These are phyloP conservation scores for Ceratocystis papillata DNA, from an alignment of 2,329 filamentous ascomycete genomes.

Conservation along the genomic window DNA sequence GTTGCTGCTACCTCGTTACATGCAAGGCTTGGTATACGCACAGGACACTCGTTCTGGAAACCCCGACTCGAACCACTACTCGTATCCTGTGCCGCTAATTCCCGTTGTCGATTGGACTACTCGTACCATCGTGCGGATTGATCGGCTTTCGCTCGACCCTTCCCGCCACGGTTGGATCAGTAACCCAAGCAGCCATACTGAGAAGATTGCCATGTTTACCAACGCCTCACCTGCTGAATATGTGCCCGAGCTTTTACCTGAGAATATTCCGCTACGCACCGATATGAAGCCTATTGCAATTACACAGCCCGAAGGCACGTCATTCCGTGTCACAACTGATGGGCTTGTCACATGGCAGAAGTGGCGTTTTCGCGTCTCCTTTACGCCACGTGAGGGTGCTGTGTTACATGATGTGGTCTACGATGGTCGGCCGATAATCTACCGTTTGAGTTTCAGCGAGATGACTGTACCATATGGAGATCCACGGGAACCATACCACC, in stretches of 20 bases:
- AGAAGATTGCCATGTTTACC: constrained; percentile 39
- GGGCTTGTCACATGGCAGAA: constrained; percentile 51
- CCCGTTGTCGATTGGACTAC: constrained; percentile 48
- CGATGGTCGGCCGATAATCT: constrained; percentile 53
- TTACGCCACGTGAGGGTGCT: constrained; percentile 59
- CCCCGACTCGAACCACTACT: constrained; percentile 51
- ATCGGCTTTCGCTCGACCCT: constrained; percentile 44
- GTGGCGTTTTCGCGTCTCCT: constrained; percentile 58
- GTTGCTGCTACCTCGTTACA: constrained; percentile 33
- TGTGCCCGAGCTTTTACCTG: constrained; percentile 41
- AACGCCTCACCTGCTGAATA: constrained; percentile 37
- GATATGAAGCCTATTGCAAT: constrained; percentile 62
- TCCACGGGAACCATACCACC: constrained; percentile 52
- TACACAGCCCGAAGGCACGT: constrained; percentile 56
- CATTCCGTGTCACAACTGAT: constrained; percentile 46
- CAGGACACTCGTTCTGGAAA: constrained; percentile 36
- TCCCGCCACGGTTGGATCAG: constrained; percentile 35
- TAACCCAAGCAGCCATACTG: constrained; percentile 13
- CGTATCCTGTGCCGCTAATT: constrained; percentile 49
- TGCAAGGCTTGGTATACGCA: constrained; percentile 44
- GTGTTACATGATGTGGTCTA: constrained; percentile 61
- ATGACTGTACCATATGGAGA: constrained; percentile 62
- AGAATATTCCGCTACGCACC: constrained; percentile 33
- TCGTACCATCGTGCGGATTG: constrained; percentile 46
- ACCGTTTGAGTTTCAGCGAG: constrained; percentile 56